Evolutionary conservation across 2,329 filamentous ascomycete species (phyloP).

Genomic region (Penicillium sp.): DNA sequence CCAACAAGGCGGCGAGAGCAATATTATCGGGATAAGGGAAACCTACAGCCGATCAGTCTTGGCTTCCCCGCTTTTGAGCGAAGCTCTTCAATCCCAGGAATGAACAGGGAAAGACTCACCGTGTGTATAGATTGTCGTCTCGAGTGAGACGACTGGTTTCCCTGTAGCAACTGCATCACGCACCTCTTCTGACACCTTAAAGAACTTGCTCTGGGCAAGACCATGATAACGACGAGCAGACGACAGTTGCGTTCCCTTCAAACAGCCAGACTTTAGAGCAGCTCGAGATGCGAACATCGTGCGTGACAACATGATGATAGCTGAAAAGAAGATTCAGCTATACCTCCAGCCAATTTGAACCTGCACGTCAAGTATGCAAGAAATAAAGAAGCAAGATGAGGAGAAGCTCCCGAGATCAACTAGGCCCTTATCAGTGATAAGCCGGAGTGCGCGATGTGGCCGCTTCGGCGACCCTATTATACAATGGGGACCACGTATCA

Average conservation of each 20-base stretch:
- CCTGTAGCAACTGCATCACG: conserved; percentile 70
- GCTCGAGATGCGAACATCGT: conserved; percentile 26
- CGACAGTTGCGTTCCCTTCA: conserved; percentile 17
- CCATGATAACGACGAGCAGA: conserved; percentile 29
- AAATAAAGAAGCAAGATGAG: conserved; percentile 18
- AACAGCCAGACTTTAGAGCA: conserved; percentile 21
- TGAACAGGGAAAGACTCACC: conserved; percentile 49
- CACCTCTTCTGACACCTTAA: conserved; percentile 80
- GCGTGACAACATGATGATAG: conserved; percentile 3
- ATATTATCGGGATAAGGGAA: conserved; percentile 71
- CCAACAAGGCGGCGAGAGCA: conserved; percentile 74
- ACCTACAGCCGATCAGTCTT: conserved; percentile 43
- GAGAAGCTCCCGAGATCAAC: conserved; percentile 18
- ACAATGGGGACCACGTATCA: conserved; percentile 40
- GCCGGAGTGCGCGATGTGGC: conserved; percentile 36
- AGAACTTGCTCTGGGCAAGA: conserved; percentile 49
- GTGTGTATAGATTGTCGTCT: conserved; percentile 97
- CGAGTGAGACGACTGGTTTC: conserved; percentile 84
- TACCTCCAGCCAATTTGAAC: background rate
- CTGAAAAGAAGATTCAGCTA: background rate
- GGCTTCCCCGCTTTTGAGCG: background rate
- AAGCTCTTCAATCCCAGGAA: background rate
- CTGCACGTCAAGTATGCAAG: conserved; percentile 1
- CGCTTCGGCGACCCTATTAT: conserved; percentile 37
- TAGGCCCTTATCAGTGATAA: conserved; percentile 23